Evolutionary conservation across 495 filamentous ascomycete genomes (phyloP).

Genomic region (Penicillium daleae): DNA sequence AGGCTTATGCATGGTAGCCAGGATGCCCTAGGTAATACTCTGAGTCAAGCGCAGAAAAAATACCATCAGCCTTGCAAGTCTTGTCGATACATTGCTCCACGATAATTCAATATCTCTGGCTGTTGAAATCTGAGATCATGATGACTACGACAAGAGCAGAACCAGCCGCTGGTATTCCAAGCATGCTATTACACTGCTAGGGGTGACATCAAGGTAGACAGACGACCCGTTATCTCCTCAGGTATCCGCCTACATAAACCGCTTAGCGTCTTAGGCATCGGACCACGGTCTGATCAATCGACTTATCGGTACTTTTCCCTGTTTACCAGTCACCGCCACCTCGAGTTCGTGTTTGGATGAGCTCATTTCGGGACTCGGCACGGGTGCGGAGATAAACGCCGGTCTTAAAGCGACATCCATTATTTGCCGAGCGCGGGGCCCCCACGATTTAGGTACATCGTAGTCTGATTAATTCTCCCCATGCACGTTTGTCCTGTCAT

Average conservation of each 20-base stretch:
- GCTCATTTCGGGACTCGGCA: constrained; percentile 16
- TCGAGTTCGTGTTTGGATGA: neutral
- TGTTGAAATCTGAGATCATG: neutral
- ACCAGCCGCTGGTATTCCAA: neutral
- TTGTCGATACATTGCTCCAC: neutral
- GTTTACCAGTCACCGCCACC: constrained; percentile 5
- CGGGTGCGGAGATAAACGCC: constrained; percentile 13
- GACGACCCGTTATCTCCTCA: neutral
- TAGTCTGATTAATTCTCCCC: neutral
- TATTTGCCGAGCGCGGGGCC: neutral
- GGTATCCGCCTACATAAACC: neutral
- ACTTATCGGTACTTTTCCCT: constrained; percentile 3
- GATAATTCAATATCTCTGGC: neutral
- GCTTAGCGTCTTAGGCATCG: neutral
- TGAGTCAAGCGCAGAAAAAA: neutral
- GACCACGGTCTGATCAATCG: neutral
- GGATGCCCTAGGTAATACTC: too few relatives aligned
- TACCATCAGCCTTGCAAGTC: neutral
- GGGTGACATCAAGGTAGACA: neutral
- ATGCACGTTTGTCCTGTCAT: constrained; percentile 5
- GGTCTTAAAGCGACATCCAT: constrained; percentile 1
- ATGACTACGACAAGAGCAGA: neutral
- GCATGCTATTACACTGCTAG: too few relatives aligned
- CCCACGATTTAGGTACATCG: neutral
- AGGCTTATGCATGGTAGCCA: too few relatives aligned